A percentile compares a stretch with the other conserved stretches of the same genome.
Evolutionary conservation across 495 filamentous ascomycete genomes (phyloP).

Genomic region (Penicillium argentinense): DNA sequence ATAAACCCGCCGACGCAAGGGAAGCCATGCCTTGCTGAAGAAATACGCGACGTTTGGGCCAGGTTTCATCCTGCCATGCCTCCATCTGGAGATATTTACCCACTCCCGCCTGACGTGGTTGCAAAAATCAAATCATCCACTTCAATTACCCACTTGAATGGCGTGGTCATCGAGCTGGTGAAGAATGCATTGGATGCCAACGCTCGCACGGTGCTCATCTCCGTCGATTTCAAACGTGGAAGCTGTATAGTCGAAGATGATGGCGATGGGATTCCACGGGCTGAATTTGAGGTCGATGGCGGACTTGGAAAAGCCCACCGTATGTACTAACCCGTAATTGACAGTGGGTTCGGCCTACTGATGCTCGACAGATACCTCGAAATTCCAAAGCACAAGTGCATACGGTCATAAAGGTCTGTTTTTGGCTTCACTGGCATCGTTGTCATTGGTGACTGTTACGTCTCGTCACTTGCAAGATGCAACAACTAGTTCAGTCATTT

Average conservation of each 20-base stretch:
- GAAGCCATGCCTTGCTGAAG: conserved; percentile 10
- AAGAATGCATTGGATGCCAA: conserved; percentile 85
- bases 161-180: conserved; percentile 71
- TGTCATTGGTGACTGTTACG: conserved; percentile 76
- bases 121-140: conserved; percentile 88
- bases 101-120: conserved; percentile 70
- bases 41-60: not conserved
- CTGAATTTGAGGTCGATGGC: conserved; percentile 68
- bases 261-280: conserved; percentile 73
- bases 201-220: conserved; percentile 68
- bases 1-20: conserved; percentile 3
- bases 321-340: conserved; percentile 37
- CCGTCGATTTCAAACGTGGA: conserved; percentile 73
- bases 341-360: conserved; percentile 12
- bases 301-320: conserved; percentile 74
- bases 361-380: conserved; percentile 70
- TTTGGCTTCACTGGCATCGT: conserved; percentile 71
- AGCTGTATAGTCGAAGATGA: conserved; percentile 86
- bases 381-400: conserved; percentile 47
- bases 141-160: conserved; percentile 70
- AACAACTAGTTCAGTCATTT: conserved; percentile 66
- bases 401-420: conserved; percentile 76
- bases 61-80: conserved; percentile 16
- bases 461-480: conserved; percentile 67
- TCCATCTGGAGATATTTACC: conserved; percentile 53